These are phyloP conservation scores for Mariannaea elegans DNA, from an alignment of 2,329 filamentous ascomycete genomes.

Conservation along the genomic window DNA sequence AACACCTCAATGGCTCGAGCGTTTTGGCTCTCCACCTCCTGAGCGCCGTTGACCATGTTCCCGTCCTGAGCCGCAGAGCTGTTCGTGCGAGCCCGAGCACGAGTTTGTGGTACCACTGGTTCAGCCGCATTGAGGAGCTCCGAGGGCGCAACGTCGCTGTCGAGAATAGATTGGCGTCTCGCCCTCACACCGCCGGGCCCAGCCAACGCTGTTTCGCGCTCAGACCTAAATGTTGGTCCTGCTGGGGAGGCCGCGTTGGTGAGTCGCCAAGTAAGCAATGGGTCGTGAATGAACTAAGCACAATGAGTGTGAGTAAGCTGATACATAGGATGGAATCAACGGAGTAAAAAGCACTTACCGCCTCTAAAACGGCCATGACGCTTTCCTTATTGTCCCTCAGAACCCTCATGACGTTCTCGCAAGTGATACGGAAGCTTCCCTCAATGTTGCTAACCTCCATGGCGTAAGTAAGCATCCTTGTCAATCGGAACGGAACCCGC, in stretches of 20 bases:
- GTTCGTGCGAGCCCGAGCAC: constrained; percentile 67
- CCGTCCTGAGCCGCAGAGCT: constrained; percentile 56
- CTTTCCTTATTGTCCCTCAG: constrained; percentile 97
- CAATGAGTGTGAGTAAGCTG: constrained; percentile 15
- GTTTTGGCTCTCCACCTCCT: constrained; percentile 84
- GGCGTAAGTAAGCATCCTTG: constrained; percentile 98
- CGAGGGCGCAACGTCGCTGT: constrained; percentile 67
- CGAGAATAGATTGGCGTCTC: constrained; percentile 75
- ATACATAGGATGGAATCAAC: too few species aligned
- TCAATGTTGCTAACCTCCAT: constrained; percentile 99
- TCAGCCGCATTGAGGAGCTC: constrained; percentile 61
- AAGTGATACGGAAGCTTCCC: constrained; percentile 97
- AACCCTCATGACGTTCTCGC: constrained; percentile 98
- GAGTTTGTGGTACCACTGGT: constrained; percentile 55
- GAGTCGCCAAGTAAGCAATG: constrained; percentile 96
- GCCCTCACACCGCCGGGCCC: constrained; percentile 59
- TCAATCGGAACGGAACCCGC: constrained; percentile 95
- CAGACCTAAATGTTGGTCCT: constrained; percentile 73
- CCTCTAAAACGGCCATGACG: constrained; percentile 97
- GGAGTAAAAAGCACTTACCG: constrained; percentile 68
- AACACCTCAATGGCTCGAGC: constrained; percentile 91
- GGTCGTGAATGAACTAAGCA: constrained; percentile 93
- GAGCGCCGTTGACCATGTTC: constrained; percentile 48
- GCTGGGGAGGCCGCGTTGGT: constrained; percentile 69
- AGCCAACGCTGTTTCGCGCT: constrained; percentile 63